Percentiles rank a stretch among this genome's conserved stretches.
Evolutionary conservation across 371 early-diverging fungal species (phyloP).

Genomic region (Apophysomyces trapeziformis): DNA sequence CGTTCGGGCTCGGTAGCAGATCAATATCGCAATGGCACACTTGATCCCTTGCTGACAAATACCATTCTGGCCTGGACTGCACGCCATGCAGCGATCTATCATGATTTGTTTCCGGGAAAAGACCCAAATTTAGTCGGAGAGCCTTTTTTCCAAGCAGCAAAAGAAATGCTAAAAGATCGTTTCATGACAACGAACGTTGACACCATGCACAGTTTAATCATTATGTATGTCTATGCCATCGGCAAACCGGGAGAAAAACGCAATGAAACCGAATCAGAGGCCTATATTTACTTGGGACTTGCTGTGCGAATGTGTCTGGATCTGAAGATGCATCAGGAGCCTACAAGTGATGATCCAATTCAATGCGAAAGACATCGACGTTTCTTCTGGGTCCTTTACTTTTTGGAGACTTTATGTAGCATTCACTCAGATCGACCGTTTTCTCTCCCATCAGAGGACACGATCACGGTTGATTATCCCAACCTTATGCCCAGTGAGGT

Average conservation of each 20-base stretch:
- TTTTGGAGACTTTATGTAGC: slow-evolving; percentile 46
- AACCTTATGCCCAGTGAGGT: slow-evolving; percentile 29
- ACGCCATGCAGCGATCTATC: slow-evolving; percentile 53
- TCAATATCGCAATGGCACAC: slow-evolving; percentile 22
- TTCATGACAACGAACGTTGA: slow-evolving; percentile 41
- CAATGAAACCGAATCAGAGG: slow-evolving; percentile 43
- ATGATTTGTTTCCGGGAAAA: slow-evolving; percentile 42
- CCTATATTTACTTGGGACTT: slow-evolving; percentile 51
- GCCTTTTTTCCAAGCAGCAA: slow-evolving; percentile 42
- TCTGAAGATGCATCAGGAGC: slow-evolving; percentile 41
- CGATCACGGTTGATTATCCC: slow-evolving; percentile 31
- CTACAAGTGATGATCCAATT: slow-evolving; percentile 14
- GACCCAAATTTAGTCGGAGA: slow-evolving; percentile 53
- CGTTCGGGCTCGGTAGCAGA: slow-evolving; percentile 16
- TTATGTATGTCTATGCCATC: slow-evolving; percentile 56
- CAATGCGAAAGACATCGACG: slow-evolving; percentile 34
- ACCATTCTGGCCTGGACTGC: slow-evolving; percentile 53
- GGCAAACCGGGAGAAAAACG: slow-evolving; percentile 36
- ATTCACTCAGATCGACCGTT: slow-evolving; percentile 52
- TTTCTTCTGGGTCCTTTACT: slow-evolving; percentile 43
- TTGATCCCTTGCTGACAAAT: slow-evolving; percentile 42
- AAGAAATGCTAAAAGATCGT: slow-evolving; percentile 33
- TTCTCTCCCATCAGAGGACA: slow-evolving; percentile 33
- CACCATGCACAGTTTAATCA: slow-evolving; percentile 47
- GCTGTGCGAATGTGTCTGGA: slow-evolving; percentile 54